phyloP scores from a whole-genome alignment of 495 filamentous ascomycete genomes.

The Lepidopterella palustris region DNA sequence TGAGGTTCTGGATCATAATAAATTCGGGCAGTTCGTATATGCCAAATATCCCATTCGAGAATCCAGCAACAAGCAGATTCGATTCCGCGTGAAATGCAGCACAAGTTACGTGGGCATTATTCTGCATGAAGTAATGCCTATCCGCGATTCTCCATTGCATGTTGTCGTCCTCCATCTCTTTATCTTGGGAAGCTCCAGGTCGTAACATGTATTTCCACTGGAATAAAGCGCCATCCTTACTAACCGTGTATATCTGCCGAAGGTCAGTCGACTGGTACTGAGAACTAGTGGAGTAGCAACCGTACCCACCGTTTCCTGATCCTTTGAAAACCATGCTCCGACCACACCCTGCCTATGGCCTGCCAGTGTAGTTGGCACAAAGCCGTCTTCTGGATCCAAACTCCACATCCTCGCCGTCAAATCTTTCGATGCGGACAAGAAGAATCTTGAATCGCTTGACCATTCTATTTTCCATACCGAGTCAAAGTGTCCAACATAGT shows the following conservation, averaged over 20 bases:
- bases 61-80: conserved; percentile 83
- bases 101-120: conserved; percentile 78
- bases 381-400: conserved; percentile 75
- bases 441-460: conserved; percentile 92
- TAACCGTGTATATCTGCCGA: conserved; percentile 52
- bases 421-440: conserved; percentile 85
- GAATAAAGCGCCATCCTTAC: conserved; percentile 62
- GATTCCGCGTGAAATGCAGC: conserved; percentile 80
- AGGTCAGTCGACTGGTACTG: conserved; percentile 56
- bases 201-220: conserved; percentile 54
- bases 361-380: conserved; percentile 78
- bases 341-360: conserved; percentile 84
- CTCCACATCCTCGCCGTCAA: conserved; percentile 93
- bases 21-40: conserved; percentile 97
- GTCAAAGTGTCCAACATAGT: conserved; percentile 84
- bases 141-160: conserved; percentile 78
- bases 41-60: conserved; percentile 88
- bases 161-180: conserved; percentile 52
- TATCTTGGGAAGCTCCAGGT: conserved; percentile 41
- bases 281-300: conserved; percentile 37
- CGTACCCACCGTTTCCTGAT: conserved; percentile 66
- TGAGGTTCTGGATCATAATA: conserved; percentile 81
- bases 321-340: conserved; percentile 84
- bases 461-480: conserved; percentile 77
- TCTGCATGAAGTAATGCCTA: conserved; percentile 87